phyloP scores from a whole-genome alignment of 257 asterid genomes.

The Linaria vulgaris region DNA sequence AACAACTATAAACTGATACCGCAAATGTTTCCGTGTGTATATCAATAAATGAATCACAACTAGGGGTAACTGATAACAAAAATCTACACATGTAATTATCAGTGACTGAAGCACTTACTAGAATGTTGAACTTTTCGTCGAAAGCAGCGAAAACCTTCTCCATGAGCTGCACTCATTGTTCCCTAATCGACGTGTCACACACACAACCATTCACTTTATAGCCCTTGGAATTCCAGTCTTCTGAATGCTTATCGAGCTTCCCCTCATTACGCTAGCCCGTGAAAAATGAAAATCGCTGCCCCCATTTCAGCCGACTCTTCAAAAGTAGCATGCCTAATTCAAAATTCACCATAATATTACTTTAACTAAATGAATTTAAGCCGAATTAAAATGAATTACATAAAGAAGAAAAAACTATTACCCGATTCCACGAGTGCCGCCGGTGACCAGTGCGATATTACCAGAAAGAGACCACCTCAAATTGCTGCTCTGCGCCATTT shows the following conservation, averaged over 20 bases:
- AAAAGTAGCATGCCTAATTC: conserved; percentile 63
- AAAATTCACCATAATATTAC: not conserved
- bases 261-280: conserved; percentile 81
- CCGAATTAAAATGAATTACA: not conserved
- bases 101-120: conserved; percentile 46
- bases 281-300: conserved; percentile 65
- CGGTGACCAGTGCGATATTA: conserved; percentile 83
- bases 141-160: conserved; percentile 66
- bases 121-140: conserved; percentile 76
- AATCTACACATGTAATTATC: not conserved
- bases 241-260: conserved; percentile 65
- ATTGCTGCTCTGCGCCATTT: conserved; percentile 55
- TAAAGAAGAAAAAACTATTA: conserved; percentile 8
- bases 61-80: not conserved
- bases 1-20: no score
- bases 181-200: conserved; percentile 78
- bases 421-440: conserved; percentile 99
- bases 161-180: conserved; percentile 65
- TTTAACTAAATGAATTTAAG: not conserved
- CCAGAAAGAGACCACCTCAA: conserved; percentile 83
- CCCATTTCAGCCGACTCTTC: conserved; percentile 87
- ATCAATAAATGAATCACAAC: not conserved
- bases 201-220: conserved; percentile 69
- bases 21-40: not conserved
- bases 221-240: conserved; percentile 77